phyloP scores from a whole-genome alignment of 495 filamentous ascomycete genomes.

The Annulohypoxylon nitens region DNA sequence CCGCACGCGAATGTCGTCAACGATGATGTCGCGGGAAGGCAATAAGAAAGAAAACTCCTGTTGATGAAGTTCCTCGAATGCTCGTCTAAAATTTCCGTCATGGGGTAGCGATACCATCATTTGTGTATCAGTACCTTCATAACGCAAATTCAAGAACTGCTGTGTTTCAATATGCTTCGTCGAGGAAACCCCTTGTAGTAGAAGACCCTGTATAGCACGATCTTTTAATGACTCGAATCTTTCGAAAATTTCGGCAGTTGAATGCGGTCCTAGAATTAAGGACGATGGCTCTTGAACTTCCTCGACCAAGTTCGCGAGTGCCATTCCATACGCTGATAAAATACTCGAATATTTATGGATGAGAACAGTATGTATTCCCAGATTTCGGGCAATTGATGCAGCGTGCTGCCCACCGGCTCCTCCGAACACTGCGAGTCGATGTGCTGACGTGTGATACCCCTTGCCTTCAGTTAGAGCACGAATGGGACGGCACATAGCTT shows the following conservation, averaged over 20 bases:
- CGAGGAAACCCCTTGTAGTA: conserved; percentile 53
- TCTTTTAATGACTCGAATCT: conserved; percentile 47
- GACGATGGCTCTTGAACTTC: conserved; percentile 66
- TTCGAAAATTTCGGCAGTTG: conserved; percentile 9
- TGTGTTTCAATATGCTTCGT: conserved; percentile 61
- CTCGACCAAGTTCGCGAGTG: conserved; percentile 66
- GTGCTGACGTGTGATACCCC: conserved; percentile 64
- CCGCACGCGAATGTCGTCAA: conserved; percentile 68
- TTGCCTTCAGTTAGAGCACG: conserved; percentile 66
- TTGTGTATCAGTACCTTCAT: conserved; percentile 66
- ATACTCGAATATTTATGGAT: conserved; percentile 69
- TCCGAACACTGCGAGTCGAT: conserved; percentile 68
- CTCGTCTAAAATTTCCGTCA: conserved; percentile 57
- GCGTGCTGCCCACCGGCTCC: conserved; percentile 70
- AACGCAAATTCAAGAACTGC: conserved; percentile 67
- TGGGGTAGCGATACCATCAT: conserved; percentile 64
- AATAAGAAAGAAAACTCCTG: conserved; percentile 67
- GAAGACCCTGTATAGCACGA: conserved; percentile 26
- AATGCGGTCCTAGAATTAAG: conserved; percentile 50
- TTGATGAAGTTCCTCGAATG: conserved; percentile 63
- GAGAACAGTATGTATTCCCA: conserved; percentile 66
- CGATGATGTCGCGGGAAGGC: conserved; percentile 62
- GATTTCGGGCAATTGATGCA: conserved; percentile 62
- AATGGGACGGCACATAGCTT: conserved; percentile 68
- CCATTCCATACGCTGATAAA: conserved; percentile 67